Evolutionary conservation across 768 basidiomycete species (phyloP), one percentile per base, ranked within the genome.

Genomic region (Lactarius akahatsu): DNA sequence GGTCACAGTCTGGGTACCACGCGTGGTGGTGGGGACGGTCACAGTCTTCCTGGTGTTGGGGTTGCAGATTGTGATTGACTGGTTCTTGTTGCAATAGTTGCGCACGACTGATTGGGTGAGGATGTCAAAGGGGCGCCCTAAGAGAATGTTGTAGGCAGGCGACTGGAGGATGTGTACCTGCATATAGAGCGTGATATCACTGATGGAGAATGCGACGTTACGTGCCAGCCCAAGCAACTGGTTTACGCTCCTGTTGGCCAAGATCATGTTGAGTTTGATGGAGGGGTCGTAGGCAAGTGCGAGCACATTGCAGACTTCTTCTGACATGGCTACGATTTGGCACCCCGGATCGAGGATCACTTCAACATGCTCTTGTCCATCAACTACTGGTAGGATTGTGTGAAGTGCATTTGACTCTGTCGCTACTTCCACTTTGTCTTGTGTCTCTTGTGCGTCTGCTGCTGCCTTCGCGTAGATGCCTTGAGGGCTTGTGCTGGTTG

Each of bases 311-410:
- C 63, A 67, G 15, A 73, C 57, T 0, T 58, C 65, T 41, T 73
- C 71, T 0, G 72, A 72, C 72, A 74, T 74, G 0, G 70, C 60
- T n/a, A 72, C 36, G 28, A 74, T 71, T 7, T 71, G 63, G 3
- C 68, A 72, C 11, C 73, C 72, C 23, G 59, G 68, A 58, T 74
- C 73, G 36, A 70, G 28, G 58, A 73, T 73, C 36, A 63, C 65
- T 5, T 71, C 67, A 34, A 71, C 59, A 1, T 28, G 23, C 15
- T 52, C 38, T 40, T 52, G 43, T 32, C 61, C 61, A n/a, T 65
- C 63, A 28, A 73, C 64, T 7, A 45, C 20, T 26, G 65, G 62
- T 6, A 64, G 40, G 30, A 73, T 63, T 18, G 69, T 4, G 26
- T 2, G 26, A 28, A 28, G 26, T 28, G 26, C 26, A 2, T 28